phyloP scores from a whole-genome alignment of 73 alveolate species.

The Tetrahymena malaccensis region DNA sequence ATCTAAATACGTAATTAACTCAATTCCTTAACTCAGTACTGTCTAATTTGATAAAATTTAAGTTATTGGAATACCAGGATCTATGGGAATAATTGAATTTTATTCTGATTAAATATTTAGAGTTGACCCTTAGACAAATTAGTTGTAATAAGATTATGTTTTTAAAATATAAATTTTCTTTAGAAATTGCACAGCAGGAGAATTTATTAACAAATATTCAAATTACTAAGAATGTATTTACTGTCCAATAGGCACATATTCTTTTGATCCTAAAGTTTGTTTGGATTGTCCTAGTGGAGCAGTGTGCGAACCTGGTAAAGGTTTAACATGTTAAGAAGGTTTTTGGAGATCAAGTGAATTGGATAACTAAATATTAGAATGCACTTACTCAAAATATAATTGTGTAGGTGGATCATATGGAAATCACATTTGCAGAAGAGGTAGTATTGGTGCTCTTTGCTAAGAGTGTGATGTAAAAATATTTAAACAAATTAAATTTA shows the following conservation, averaged over 20 bases:
- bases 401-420: not conserved
- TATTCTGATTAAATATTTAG: not conserved
- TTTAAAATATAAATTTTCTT: no score
- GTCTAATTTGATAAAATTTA: not conserved
- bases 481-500: no score
- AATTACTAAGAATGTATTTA: not conserved
- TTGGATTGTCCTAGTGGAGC: constrained; percentile 26
- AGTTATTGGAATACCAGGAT: not conserved
- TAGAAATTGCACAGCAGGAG: not conserved
- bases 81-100: not conserved
- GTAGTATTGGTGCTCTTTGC: not conserved
- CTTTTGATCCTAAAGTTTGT: constrained; percentile 8
- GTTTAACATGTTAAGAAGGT: constrained; percentile 19
- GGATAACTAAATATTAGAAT: constrained; percentile 23
- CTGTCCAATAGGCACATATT: constrained; percentile 13
- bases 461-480: not conserved
- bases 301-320: constrained; percentile 15
- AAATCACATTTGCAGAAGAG: not conserved
- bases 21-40: not conserved
- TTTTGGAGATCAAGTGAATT: constrained; percentile 43
- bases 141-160: not conserved
- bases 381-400: not conserved
- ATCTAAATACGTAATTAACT: not conserved
- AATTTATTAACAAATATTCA: no score
- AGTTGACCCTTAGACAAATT: not conserved